Conservation (phyloP, 2,329 filamentous ascomycete genomes). For the Paecilomyces sp. region DNA sequence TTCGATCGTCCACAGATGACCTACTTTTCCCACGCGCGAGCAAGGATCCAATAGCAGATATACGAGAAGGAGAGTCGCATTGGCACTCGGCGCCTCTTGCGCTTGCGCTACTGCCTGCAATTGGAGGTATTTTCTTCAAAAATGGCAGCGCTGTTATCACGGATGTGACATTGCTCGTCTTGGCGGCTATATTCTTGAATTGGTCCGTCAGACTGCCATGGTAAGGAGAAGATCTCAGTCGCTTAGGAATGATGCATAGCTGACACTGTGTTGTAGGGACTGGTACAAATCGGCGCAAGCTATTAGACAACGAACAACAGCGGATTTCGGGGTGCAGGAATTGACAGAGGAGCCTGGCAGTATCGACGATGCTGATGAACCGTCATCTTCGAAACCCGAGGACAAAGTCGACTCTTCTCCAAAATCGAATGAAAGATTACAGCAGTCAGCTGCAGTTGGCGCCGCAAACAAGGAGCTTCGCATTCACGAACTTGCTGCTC, state of each 20-base stretch:
- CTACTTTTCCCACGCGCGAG: slow-evolving; percentile 54
- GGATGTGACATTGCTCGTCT: slow-evolving; percentile 70
- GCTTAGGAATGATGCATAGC: slow-evolving; percentile 1
- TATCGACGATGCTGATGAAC: slow-evolving; percentile 8
- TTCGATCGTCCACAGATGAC: slow-evolving; percentile 62
- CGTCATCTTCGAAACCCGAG: slow-evolving; percentile 4
- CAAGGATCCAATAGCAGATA: slow-evolving; percentile 22
- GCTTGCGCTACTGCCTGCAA: slow-evolving; percentile 75
- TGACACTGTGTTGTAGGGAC: slow-evolving; percentile 40
- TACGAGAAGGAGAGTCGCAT: slow-evolving; percentile 52
- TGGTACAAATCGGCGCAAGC: slow-evolving; percentile 70
- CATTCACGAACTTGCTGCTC: slow-evolving; percentile 65
- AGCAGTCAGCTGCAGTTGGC: slow-evolving; percentile 15
- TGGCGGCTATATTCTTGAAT: slow-evolving; percentile 81
- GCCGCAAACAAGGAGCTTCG: slow-evolving; percentile 58
- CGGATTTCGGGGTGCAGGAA: slow-evolving; percentile 12
- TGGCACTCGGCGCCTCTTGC: slow-evolving; percentile 77
- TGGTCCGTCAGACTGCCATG: slow-evolving; percentile 89
- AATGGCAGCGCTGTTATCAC: slow-evolving; percentile 79
- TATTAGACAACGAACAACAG: slow-evolving; percentile 43
- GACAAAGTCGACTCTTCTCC: slow-evolving; percentile 2
- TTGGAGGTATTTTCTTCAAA: slow-evolving; percentile 78
- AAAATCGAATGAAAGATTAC: slow-evolving; percentile 4
- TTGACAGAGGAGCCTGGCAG: slow-evolving; percentile 18
- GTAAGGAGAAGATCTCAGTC: slow-evolving; percentile 42